Percentiles rank a stretch among this genome's conserved stretches.
phyloP scores from a whole-genome alignment of 2,329 filamentous ascomycete species.

The Phialophora tarda region DNA sequence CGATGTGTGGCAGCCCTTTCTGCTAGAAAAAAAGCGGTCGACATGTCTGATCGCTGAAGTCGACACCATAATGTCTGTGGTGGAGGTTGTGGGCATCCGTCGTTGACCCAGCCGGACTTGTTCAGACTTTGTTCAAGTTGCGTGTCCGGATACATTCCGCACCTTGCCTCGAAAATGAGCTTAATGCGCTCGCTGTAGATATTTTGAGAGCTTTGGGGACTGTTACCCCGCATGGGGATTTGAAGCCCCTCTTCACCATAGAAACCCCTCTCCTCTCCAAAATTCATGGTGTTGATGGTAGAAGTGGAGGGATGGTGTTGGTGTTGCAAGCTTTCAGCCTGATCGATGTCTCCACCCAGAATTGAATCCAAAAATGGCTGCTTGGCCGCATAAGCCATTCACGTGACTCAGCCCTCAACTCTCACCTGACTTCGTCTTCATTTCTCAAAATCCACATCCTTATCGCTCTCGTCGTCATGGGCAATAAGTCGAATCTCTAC shows the following conservation, averaged over 20 bases:
- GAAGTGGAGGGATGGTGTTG: background rate
- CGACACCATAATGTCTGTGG: background rate
- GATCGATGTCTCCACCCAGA: background rate
- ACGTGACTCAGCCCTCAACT: too few species aligned
- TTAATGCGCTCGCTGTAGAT: too few species aligned
- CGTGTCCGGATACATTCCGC: too few species aligned
- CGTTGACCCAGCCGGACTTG: background rate
- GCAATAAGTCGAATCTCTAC: too few species aligned
- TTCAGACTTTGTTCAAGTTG: too few species aligned
- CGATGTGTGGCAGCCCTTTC: slow-evolving; percentile 4
- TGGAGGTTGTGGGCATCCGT: background rate
- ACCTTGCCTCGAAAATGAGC: too few species aligned
- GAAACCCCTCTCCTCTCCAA: background rate
- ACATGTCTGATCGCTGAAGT: background rate
- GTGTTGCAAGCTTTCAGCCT: background rate
- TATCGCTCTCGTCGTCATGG: too few species aligned
- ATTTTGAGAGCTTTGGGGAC: too few species aligned
- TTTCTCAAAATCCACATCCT: too few species aligned
- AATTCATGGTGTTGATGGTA: background rate
- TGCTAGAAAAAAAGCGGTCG: background rate
- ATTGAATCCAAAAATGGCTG: too few species aligned
- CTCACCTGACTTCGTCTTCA: too few species aligned
- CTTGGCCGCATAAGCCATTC: too few species aligned
- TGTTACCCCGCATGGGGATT: background rate
- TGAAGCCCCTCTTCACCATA: background rate